A percentile compares a stretch with the other conserved stretches of the same genome.
phyloP scores from a whole-genome alignment of 2,329 filamentous ascomycete species.

The Fusarium tjaetaba region DNA sequence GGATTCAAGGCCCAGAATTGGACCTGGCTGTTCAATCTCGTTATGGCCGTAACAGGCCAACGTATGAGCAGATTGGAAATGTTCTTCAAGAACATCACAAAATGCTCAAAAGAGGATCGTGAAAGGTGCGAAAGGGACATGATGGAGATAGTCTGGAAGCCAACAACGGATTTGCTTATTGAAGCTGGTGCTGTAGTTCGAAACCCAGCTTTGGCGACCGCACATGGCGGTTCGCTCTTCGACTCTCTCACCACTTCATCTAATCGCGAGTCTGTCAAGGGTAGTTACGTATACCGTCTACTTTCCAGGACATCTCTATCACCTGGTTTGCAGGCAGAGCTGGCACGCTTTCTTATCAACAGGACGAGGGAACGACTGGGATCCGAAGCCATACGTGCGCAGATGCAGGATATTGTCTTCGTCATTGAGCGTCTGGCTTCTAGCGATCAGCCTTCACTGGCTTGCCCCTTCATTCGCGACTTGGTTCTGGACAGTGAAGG shows the following conservation, averaged over 20 bases:
- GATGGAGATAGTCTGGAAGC: constrained; percentile 44
- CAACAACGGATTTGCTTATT: constrained; percentile 44
- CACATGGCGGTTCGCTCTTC: neutral
- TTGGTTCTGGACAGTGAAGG: constrained; percentile 44
- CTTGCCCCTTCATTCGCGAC: constrained; percentile 44
- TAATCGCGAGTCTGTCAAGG: neutral
- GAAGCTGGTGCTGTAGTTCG: constrained; percentile 33
- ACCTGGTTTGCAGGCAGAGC: constrained; percentile 16
- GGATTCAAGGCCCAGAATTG: constrained; percentile 15
- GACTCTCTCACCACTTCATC: neutral
- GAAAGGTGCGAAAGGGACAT: constrained; percentile 4
- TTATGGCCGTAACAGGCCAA: neutral
- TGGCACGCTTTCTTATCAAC: constrained; percentile 33
- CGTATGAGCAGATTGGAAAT: neutral
- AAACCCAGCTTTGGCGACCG: constrained; percentile 5
- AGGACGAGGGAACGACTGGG: constrained; percentile 30
- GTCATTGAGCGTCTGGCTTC: constrained; percentile 38
- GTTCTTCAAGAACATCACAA: constrained; percentile 4
- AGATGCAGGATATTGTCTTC: constrained; percentile 22
- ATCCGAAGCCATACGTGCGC: constrained; percentile 2
- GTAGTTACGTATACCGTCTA: constrained; percentile 22
- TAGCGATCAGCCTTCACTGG: constrained; percentile 46
- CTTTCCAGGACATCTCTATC: neutral
- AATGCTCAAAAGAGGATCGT: neutral
- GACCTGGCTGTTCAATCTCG: constrained; percentile 10